Evolutionary conservation across 2,329 filamentous ascomycete species (phyloP).

Genomic region (Hymenoscyphus scutula): DNA sequence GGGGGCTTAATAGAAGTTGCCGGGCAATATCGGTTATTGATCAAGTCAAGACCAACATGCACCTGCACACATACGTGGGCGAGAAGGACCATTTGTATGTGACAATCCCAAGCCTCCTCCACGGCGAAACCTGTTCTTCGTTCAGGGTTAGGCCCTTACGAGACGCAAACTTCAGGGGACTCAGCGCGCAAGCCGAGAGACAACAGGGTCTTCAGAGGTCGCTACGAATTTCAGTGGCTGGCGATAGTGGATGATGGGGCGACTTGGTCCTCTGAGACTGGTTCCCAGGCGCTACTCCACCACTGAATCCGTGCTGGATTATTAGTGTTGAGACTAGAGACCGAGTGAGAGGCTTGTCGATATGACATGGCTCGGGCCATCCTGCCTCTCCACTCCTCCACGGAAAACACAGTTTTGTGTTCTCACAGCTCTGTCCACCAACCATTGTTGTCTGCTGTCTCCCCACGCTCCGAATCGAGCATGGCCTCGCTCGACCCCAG

Average conservation of each 20-base stretch:
- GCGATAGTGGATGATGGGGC: background rate
- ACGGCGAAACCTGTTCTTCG: background rate
- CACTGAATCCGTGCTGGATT: background rate
- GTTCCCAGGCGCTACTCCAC: background rate
- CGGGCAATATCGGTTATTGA: background rate
- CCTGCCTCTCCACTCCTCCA: conserved; percentile 1
- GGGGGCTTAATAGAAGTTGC: background rate
- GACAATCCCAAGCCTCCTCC: background rate
- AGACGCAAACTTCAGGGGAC: background rate
- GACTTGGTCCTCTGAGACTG: background rate
- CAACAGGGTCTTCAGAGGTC: background rate
- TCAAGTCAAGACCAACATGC: background rate
- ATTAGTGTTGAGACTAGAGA: too few species aligned
- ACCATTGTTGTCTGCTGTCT: background rate
- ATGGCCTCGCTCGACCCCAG: background rate
- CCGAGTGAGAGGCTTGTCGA: background rate
- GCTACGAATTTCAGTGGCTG: background rate
- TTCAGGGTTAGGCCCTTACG: background rate
- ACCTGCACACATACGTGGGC: conserved; percentile 2
- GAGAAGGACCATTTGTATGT: background rate
- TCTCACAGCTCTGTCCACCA: conserved; percentile 3
- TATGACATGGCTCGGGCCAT: conserved; percentile 1
- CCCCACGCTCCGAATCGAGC: conserved; percentile 1
- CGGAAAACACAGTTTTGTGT: conserved; percentile 4
- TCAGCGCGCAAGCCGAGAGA: background rate